A percentile compares a stretch with the other conserved stretches of the same genome.
Conservation (phyloP, 1,284 basidiomycete genomes). For the Austroboletus olivaceoglutinosus region DNA sequence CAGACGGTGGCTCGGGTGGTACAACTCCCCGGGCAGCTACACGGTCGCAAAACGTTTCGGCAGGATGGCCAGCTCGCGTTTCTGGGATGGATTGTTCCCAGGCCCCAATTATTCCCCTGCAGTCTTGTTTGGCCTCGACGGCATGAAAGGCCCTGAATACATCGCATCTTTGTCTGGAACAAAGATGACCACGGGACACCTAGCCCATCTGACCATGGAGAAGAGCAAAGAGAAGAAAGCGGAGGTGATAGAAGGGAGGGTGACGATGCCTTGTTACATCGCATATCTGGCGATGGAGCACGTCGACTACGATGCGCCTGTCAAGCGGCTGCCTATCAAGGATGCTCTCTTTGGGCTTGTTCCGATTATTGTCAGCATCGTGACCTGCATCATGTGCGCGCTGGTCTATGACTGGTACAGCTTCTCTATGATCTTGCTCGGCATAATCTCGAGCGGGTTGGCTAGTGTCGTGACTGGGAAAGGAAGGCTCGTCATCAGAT, state of each 20-base stretch:
- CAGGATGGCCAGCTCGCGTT: background rate
- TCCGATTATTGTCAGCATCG: background rate
- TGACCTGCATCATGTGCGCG: background rate
- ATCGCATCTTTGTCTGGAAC: background rate
- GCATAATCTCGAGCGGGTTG: background rate
- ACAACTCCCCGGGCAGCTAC: background rate
- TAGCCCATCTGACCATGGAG: background rate
- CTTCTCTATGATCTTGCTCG: background rate
- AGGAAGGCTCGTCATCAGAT: background rate
- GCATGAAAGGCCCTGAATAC: background rate
- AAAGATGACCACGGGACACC: background rate
- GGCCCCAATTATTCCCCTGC: background rate
- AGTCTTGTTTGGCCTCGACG: background rate
- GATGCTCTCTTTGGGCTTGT: background rate
- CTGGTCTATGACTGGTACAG: background rate
- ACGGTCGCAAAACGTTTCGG: background rate
- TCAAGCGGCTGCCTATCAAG: background rate
- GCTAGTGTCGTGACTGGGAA: background rate
- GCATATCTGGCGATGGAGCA: background rate
- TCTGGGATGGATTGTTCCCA: background rate
- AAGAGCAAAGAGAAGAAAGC: background rate
- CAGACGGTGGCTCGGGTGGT: background rate
- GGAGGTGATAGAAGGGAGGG: background rate
- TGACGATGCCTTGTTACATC: background rate
- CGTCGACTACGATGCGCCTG: background rate